phyloP scores from a whole-genome alignment of 331 rosid genomes.

The Pyrus hybrid region DNA sequence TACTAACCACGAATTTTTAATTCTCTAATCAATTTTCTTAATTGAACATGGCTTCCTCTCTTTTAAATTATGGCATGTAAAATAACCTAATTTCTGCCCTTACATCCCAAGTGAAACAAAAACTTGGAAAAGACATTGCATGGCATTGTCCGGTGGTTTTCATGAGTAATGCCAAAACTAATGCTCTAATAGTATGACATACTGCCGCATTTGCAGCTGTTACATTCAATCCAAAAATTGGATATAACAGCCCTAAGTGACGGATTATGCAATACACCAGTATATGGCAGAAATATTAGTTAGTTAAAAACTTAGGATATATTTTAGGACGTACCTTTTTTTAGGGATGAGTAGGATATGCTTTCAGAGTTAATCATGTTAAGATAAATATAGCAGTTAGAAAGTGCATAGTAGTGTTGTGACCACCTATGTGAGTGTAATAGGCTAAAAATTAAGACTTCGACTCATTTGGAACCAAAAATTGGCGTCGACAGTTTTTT shows the following conservation, averaged over 20 bases:
- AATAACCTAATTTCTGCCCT: too few species aligned
- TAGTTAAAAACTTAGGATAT: too few species aligned
- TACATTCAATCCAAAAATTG: too few species aligned
- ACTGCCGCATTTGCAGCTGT: not conserved
- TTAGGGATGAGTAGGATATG: not conserved
- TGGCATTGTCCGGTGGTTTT: not conserved
- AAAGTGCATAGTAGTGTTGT: not conserved
- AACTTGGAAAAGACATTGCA: not conserved
- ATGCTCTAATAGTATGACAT: not conserved
- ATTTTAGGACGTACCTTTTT: not conserved
- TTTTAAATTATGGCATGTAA: too few species aligned
- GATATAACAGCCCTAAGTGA: not conserved
- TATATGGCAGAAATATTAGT: not conserved
- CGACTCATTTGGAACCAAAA: not conserved
- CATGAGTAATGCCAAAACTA: not conserved
- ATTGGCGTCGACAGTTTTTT: not conserved
- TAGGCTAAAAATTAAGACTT: too few species aligned
- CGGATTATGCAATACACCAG: not conserved
- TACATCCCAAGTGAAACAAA: not conserved
- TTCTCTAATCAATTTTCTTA: too few species aligned
- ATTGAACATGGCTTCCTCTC: too few species aligned
- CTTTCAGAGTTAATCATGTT: not conserved
- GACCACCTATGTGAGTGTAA: not conserved
- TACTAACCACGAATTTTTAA: too few species aligned
- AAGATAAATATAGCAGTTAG: too few species aligned